Evolutionary conservation across 495 filamentous ascomycete genomes (phyloP).

Genomic region (Extremus antarcticus): DNA sequence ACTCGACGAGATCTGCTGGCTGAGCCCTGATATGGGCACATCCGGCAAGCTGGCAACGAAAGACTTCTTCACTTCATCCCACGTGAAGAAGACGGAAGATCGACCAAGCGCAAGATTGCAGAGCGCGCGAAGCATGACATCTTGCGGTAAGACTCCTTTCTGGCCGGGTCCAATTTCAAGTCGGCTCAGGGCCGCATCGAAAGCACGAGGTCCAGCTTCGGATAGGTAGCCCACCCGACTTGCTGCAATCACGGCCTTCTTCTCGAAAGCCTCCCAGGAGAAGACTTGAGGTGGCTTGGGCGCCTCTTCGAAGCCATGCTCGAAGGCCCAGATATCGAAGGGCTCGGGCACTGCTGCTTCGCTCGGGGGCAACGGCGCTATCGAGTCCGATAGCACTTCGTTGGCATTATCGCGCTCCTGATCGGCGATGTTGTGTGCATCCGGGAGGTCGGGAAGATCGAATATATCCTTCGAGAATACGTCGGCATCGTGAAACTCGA

Average conservation of each 20-base stretch:
- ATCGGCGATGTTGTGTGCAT: neutral
- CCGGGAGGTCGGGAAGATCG: neutral
- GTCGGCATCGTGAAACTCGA: neutral
- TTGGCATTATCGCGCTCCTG: neutral
- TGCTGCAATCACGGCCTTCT: neutral
- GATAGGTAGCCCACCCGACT: slow-evolving; percentile 52
- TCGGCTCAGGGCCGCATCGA: slow-evolving; percentile 47
- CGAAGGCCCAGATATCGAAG: slow-evolving; percentile 1
- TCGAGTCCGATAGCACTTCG: neutral
- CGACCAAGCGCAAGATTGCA: slow-evolving; percentile 67
- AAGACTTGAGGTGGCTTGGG: neutral
- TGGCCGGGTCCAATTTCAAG: slow-evolving; percentile 1
- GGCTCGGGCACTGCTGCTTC: neutral
- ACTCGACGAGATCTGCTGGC: slow-evolving; percentile 42
- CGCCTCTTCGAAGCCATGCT: neutral
- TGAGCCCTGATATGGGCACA: slow-evolving; percentile 60
- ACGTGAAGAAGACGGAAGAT: slow-evolving; percentile 68
- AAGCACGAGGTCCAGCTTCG: slow-evolving; percentile 61
- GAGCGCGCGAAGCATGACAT: slow-evolving; percentile 50
- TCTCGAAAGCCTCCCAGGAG: slow-evolving; percentile 17
- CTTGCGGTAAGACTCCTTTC: slow-evolving; percentile 16
- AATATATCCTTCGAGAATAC: neutral
- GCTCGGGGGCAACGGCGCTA: neutral
- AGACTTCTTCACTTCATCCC: slow-evolving; percentile 42
- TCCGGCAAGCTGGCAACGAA: slow-evolving; percentile 48